Evolutionary conservation across 768 basidiomycete species (phyloP), one percentile per base, ranked within the genome.

Genomic region (Rhodotorula kratochvilovae): DNA sequence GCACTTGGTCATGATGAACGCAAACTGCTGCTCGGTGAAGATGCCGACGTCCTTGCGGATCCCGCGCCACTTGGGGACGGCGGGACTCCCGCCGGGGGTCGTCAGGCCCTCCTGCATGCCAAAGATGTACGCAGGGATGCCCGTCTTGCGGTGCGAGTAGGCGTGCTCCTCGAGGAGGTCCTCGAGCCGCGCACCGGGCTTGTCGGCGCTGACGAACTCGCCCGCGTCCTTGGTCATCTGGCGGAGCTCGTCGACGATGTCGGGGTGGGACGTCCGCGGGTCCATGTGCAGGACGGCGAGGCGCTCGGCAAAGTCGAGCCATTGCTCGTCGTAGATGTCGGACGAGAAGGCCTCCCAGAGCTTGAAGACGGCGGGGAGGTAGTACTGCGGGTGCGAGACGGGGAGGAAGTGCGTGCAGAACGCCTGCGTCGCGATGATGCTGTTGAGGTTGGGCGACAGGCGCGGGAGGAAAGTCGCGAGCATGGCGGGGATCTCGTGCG

Each of bases 321-420:
- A 91, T 80, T 91, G 85, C 77, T 92, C 91, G 83, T 93, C 91
- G 82, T 87, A 93, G 81, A 88, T 85, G 80, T 90, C 90, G 67
- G 90, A 91, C 82, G 92, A 92, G 77, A 94, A 83, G 21, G 90
- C 89, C 80, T 90, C 88, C 90, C 91, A 94, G 57, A 92, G 78
- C 64, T 89, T 87, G 82, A 93, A 90, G 64, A 92, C 79, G 86
- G 89, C 64, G 87, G 80, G 79, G 19, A 83, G 84, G 83, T 92
- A 93, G 56, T 86, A 85, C 81, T 92, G 89, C 43, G 91, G 91
- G 78, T 92, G 91, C 12, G 87, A 86, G 69, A 90, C 83, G 5
- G 92, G 92, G 60, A 95, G 84, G 81, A 93, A 94, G 46, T 89
- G 89, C 74, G 89, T 84, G 77, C 93, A 83, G 81, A 90, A 92